Evolutionary conservation across 164 flowering plant species (phyloP).

Genomic region (Pachysandra terminalis): DNA sequence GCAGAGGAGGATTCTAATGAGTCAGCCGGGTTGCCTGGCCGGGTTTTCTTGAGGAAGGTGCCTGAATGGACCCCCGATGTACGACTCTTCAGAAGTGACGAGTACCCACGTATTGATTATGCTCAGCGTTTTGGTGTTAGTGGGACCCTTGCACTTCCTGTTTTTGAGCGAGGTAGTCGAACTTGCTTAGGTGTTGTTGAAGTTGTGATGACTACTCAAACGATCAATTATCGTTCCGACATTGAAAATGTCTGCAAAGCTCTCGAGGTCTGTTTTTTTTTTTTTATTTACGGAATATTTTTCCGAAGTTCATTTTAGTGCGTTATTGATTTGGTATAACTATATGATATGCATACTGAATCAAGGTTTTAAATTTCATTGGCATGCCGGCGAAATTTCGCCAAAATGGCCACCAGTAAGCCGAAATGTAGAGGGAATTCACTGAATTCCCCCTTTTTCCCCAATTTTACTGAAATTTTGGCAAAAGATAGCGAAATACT

Average conservation of each 20-base stretch:
- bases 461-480: too few species aligned
- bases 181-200: constrained; percentile 87
- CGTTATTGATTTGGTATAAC: too few species aligned
- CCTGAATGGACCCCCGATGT: constrained; percentile 99
- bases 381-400: too few species aligned
- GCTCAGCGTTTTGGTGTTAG: constrained; percentile 66
- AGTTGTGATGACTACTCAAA: constrained; percentile 61
- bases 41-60: constrained; percentile 66
- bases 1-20: constrained; percentile 55
- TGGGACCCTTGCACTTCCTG: constrained; percentile 83
- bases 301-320: too few species aligned
- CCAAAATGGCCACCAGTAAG: too few species aligned
- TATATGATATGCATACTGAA: too few species aligned
- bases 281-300: neutral
- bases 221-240: constrained; percentile 53
- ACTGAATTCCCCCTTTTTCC: too few species aligned
- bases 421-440: too few species aligned
- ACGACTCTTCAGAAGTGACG: constrained; percentile 60
- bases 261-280: constrained; percentile 54
- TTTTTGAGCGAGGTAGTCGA: constrained; percentile 68
- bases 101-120: constrained; percentile 59
- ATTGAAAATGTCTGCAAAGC: constrained; percentile 83
- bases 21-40: constrained; percentile 66
- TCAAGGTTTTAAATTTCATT: too few species aligned
- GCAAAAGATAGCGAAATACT: too few species aligned